Percentiles rank a stretch among this genome's conserved stretches.
These are phyloP conservation scores for Panicum virgatum DNA, from an alignment of 202 grass and related monocot species.

Conservation along the genomic window DNA sequence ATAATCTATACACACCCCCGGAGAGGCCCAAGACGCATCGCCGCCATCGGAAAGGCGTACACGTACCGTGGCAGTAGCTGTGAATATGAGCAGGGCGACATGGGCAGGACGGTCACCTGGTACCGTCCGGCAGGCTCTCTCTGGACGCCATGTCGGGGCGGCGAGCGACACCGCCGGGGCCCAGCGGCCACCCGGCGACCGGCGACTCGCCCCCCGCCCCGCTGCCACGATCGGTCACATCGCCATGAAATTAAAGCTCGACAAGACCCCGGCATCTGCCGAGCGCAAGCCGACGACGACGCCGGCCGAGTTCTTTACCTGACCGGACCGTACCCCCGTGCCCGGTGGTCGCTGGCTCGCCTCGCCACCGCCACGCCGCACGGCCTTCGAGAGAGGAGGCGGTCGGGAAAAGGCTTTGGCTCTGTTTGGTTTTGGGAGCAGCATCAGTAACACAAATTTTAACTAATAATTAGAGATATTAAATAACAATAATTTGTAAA, in stretches of 20 bases:
- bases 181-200: conserved; percentile 10
- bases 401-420: too few species aligned
- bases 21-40: too few species aligned
- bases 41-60: too few species aligned
- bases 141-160: conserved; percentile 25
- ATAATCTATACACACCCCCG: too few species aligned
- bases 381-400: conserved; percentile 19
- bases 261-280: conserved; percentile 22
- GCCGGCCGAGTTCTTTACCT: too few species aligned
- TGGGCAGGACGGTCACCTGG: background rate
- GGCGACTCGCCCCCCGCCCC: background rate
- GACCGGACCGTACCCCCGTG: background rate
- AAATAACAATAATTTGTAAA: too few species aligned
- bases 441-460: too few species aligned
- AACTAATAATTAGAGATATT: too few species aligned
- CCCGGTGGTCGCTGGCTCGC: background rate
- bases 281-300: background rate
- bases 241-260: conserved; percentile 43
- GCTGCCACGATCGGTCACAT: conserved; percentile 60
- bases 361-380: background rate
- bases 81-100: background rate
- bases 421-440: too few species aligned
- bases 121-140: too few species aligned
- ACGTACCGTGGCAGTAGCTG: background rate
- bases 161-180: conserved; percentile 24